These are phyloP conservation scores for Ramaria sp. DNA, from an alignment of 768 basidiomycete genomes.

Conservation along the genomic window DNA sequence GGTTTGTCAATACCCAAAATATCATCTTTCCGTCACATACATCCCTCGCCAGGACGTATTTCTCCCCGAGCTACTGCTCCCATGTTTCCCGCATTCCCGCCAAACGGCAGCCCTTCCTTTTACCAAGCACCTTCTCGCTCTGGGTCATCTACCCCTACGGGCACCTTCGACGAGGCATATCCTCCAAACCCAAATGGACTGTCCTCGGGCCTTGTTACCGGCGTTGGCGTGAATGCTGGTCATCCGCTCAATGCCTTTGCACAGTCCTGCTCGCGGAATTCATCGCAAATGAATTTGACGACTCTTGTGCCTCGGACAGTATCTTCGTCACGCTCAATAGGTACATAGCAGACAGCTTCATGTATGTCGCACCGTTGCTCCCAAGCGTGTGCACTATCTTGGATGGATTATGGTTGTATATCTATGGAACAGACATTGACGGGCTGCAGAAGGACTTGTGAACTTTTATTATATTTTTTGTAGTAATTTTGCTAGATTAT, in stretches of 20 bases:
- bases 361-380: not conserved
- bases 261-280: constrained; percentile 16
- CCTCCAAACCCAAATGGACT: not conserved
- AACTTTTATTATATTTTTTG: not conserved
- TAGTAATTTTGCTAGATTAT: not conserved
- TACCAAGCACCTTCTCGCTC: not conserved
- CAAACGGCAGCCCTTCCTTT: not conserved
- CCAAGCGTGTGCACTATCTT: not conserved
- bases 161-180: not conserved
- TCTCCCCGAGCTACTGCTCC: not conserved
- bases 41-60: not conserved
- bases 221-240: not conserved
- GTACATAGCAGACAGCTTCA: not conserved
- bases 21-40: not conserved
- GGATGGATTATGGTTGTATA: no score
- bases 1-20: not conserved
- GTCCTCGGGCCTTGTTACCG: not conserved
- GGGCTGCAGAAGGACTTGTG: not conserved
- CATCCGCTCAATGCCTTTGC: constrained; percentile 10
- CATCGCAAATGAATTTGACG: constrained; percentile 18
- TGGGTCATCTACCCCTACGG: constrained; percentile 2
- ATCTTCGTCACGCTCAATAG: not conserved
- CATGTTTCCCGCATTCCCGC: not conserved
- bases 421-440: no score
- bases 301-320: constrained; percentile 13